These are phyloP conservation scores for Tricharina praecox DNA, from an alignment of 495 filamentous ascomycete genomes.

Conservation along the genomic window DNA sequence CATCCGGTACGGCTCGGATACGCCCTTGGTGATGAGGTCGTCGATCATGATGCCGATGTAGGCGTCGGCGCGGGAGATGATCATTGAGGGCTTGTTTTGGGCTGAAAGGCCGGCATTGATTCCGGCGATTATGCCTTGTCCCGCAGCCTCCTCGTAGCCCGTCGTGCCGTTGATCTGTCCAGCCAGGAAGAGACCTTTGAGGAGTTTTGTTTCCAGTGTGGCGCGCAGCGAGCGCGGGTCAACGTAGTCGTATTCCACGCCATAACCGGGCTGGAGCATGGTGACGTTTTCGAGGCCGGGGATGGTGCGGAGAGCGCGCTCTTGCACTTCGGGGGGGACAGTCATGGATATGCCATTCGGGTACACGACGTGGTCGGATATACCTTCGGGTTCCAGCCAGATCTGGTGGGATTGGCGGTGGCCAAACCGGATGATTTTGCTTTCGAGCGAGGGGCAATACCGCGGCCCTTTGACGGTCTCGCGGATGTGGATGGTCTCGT, in stretches of 20 bases:
- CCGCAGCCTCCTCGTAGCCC: conserved; percentile 92
- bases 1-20: conserved; percentile 95
- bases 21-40: conserved; percentile 91
- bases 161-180: conserved; percentile 98
- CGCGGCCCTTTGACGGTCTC: conserved; percentile 87
- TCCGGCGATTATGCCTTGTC: conserved; percentile 82
- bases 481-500: conserved; percentile 87
- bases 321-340: conserved; percentile 70
- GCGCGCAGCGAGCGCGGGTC: conserved; percentile 75
- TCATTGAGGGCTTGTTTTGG: conserved; percentile 43
- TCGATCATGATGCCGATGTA: conserved; percentile 99
- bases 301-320: conserved; percentile 66
- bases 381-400: conserved; percentile 95
- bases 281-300: conserved; percentile 69
- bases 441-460: conserved; percentile 90
- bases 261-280: conserved; percentile 95
- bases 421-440: conserved; percentile 78
- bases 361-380: conserved; percentile 79
- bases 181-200: conserved; percentile 75
- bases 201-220: conserved; percentile 85
- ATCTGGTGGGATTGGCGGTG: conserved; percentile 66
- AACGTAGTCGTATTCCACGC: conserved; percentile 97
- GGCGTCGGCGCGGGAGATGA: conserved; percentile 65
- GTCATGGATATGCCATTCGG: conserved; percentile 97
- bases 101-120: conserved; percentile 79